Percentiles rank a stretch among this genome's conserved stretches.
These are phyloP conservation scores for Podosphaera fusca DNA, from an alignment of 2,329 filamentous ascomycete species.

Conservation along the genomic window DNA sequence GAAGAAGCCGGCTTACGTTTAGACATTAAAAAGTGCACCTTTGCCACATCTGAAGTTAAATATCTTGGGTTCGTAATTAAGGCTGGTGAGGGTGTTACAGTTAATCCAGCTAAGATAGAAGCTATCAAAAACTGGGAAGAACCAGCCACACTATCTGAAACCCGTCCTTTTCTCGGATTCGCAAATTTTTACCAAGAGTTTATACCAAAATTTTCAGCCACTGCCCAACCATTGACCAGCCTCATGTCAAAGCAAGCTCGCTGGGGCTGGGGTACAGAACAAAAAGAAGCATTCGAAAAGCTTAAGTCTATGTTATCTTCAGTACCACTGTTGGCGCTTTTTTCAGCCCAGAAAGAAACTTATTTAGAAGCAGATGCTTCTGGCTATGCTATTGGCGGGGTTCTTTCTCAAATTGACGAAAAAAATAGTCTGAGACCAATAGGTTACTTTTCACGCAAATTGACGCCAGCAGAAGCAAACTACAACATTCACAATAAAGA, in stretches of 20 bases:
- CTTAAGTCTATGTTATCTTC: neutral
- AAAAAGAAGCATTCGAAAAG: neutral
- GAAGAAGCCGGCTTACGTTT: neutral
- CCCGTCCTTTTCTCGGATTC: neutral
- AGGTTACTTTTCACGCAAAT: neutral
- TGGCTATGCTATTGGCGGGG: neutral
- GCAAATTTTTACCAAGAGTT: neutral
- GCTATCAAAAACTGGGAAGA: neutral
- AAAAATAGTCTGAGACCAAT: neutral
- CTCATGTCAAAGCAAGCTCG: neutral
- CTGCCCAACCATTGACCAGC: neutral
- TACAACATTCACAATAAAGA: constrained; percentile 1
- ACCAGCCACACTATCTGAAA: neutral
- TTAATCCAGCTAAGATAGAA: neutral
- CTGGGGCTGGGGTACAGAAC: neutral
- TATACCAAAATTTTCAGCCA: neutral
- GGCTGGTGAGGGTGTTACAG: neutral
- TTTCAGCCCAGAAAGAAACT: neutral
- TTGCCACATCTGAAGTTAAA: neutral
- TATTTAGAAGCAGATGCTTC: neutral
- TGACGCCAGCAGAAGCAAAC: too few species aligned
- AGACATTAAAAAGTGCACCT: neutral
- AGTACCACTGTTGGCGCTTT: neutral
- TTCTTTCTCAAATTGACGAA: neutral
- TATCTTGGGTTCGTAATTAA: neutral